A percentile compares a stretch with the other conserved stretches of the same genome.
Conservation (phyloP, 2,329 filamentous ascomycete species). For the Thermomyces lanuginosus region DNA sequence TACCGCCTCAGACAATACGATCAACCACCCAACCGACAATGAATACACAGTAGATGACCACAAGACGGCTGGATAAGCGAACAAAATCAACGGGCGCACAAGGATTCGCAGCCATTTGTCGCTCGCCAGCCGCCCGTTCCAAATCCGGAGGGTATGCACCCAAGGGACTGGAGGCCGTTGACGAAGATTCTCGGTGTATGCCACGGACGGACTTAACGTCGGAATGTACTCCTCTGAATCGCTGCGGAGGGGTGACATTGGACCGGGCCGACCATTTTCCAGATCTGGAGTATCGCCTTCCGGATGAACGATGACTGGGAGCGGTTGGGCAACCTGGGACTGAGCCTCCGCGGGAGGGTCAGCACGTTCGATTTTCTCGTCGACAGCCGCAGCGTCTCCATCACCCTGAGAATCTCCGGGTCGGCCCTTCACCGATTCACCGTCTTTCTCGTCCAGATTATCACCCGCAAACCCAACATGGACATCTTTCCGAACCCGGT, state of each 20-base stretch:
- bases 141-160: slow-evolving; percentile 55
- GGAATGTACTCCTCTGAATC: slow-evolving; percentile 15
- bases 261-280: slow-evolving; percentile 12
- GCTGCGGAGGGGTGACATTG: slow-evolving; percentile 16
- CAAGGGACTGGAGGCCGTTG: slow-evolving; percentile 55
- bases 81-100: slow-evolving; percentile 67
- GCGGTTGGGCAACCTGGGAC: too few relatives aligned
- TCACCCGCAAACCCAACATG: slow-evolving; percentile 43
- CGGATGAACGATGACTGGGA: too few relatives aligned
- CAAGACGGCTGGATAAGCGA: slow-evolving; percentile 70
- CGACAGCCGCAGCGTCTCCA: slow-evolving; percentile 1
- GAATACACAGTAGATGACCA: slow-evolving; percentile 79
- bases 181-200: slow-evolving; percentile 57
- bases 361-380: slow-evolving; percentile 7
- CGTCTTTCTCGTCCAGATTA: slow-evolving; percentile 10
- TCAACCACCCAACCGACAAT: slow-evolving; percentile 84
- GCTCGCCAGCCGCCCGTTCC: slow-evolving; percentile 58
- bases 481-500: slow-evolving; percentile 20
- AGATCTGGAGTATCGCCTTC: slow-evolving; percentile 12
- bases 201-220: slow-evolving; percentile 15
- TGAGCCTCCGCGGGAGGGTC: too few relatives aligned
- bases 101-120: slow-evolving; percentile 70
- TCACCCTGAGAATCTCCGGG: not conserved
- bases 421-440: slow-evolving; percentile 1
- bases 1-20: slow-evolving; percentile 80